Base-by-base conservation (phyloP, 2,329 filamentous ascomycete species). In the Pseudopithomyces chartarum region DNA sequence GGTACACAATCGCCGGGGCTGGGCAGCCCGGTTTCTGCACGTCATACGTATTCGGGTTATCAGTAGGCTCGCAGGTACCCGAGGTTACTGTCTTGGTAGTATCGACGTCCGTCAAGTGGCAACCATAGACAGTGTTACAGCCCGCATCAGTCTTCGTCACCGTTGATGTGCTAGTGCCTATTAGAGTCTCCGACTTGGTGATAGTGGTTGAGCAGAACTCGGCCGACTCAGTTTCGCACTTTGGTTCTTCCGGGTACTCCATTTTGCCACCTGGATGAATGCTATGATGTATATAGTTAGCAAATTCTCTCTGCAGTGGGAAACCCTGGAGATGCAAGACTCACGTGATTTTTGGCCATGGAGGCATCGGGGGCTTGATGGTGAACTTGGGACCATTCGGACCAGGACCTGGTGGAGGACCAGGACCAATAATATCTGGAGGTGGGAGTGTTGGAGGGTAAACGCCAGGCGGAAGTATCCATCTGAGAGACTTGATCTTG, bases 141-240 rank as follows among this genome's bases (percentile, higher is more conserved):
- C 40, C 40, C 20, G 40, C 23, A 19, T 23, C 40, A 19, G 40
- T 44, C 20, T 44, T 44, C 7, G 40, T 44, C 23, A 44, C n/a
- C 40, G 40, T 44, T 22, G 40, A 44, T 6, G 40, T 44, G 20
- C 40, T 44, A 12, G 40, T 44, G 12, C 40, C 40, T 44, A 44
- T 44, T 20, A 44, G 40, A 26, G 40, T 44, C 20, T 44, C 40
- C 40, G 40, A 44, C 40, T 44, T 44, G 40, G 40, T 44, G 40
- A 44, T 44, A 26, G 40, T 44, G 20, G 40, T 44, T 26, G 40
- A 44, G 20, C 40, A 44, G 12, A 44, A 44, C 12, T 44, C 40
- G 23, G 40, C 40, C 20, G 40, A 44, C 40, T 44, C 40, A 12
- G 40, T 44, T 20, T 44, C 40, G 26, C 40, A 44, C 23, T 23